phyloP scores from a whole-genome alignment of 805 yeast species.

The Starmerella stellata region DNA sequence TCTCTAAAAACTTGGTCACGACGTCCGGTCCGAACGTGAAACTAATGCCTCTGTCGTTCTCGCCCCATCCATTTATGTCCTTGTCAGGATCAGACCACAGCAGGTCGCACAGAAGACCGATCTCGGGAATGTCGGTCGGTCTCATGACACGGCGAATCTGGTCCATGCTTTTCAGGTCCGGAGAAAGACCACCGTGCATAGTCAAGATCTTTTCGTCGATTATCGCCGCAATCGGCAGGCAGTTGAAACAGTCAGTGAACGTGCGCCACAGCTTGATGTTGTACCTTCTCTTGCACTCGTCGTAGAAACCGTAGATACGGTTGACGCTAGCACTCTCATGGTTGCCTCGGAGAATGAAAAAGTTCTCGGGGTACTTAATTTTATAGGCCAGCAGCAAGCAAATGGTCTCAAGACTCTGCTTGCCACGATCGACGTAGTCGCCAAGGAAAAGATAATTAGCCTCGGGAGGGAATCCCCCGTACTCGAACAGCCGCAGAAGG shows the following conservation, averaged over 20 bases:
- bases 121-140: constrained; percentile 98
- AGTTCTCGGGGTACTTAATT: constrained; percentile 95
- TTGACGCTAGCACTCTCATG: constrained; percentile 97
- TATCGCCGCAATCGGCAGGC: constrained; percentile 95
- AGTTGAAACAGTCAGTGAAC: constrained; percentile 94
- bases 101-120: constrained; percentile 86
- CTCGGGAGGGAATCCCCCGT: constrained; percentile 98
- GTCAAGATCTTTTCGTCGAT: constrained; percentile 95
- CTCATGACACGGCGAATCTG: constrained; percentile 98
- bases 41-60: constrained; percentile 96
- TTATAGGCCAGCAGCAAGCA: constrained; percentile 87
- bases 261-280: constrained; percentile 98
- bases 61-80: constrained; percentile 97
- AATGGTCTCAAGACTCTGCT: constrained; percentile 89
- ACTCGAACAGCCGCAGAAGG: constrained; percentile 82
- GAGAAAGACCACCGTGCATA: constrained; percentile 97
- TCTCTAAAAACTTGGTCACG: constrained; percentile 85
- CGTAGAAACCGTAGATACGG: constrained; percentile 95
- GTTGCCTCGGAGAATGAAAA: constrained; percentile 90
- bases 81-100: constrained; percentile 98
- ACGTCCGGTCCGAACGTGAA: constrained; percentile 99
- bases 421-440: constrained; percentile 97
- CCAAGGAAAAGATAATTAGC: constrained; percentile 91
- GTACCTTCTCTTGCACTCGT: constrained; percentile 91
- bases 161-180: constrained; percentile 94